phyloP scores from a whole-genome alignment of 768 basidiomycete species.

The Mycena capillaripes region DNA sequence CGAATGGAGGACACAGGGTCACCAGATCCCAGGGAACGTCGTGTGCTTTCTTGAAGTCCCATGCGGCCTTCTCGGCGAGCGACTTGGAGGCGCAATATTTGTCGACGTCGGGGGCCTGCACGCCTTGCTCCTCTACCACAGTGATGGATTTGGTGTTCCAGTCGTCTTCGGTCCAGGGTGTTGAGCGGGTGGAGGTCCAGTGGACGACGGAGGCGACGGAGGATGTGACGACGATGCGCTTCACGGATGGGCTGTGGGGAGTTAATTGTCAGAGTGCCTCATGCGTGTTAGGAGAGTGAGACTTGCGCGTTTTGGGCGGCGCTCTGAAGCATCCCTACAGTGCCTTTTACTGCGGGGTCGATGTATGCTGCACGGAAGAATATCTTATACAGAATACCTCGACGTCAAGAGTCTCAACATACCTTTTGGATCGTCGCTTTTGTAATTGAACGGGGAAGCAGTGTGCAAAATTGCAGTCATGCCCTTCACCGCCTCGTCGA shows the following conservation, averaged over 20 bases:
- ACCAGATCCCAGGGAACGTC: constrained; percentile 6
- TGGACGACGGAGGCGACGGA: background rate
- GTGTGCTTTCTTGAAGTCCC: background rate
- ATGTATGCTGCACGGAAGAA: constrained; percentile 5
- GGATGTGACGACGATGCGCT: background rate
- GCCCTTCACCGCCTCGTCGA: constrained; percentile 84
- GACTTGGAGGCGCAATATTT: constrained; percentile 12
- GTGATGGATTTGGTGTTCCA: background rate
- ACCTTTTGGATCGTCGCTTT: constrained; percentile 61
- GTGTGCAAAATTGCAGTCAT: constrained; percentile 81
- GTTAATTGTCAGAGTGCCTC: background rate
- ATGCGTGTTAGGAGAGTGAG: background rate
- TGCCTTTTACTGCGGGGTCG: constrained; percentile 13
- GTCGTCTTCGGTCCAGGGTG: background rate
- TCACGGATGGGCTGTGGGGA: background rate
- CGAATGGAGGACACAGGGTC: constrained; percentile 6
- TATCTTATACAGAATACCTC: background rate
- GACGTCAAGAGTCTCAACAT: background rate
- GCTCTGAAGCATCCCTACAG: background rate
- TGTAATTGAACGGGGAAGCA: constrained; percentile 71
- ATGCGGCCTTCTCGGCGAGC: constrained; percentile 3
- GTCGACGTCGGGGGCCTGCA: background rate
- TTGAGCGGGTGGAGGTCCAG: background rate
- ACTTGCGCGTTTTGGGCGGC: constrained; percentile 7
- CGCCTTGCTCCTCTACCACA: background rate